A percentile compares a stretch with the other conserved stretches of the same genome.
phyloP scores from a whole-genome alignment of 1,284 basidiomycete species.

The Polyporus tsugae region DNA sequence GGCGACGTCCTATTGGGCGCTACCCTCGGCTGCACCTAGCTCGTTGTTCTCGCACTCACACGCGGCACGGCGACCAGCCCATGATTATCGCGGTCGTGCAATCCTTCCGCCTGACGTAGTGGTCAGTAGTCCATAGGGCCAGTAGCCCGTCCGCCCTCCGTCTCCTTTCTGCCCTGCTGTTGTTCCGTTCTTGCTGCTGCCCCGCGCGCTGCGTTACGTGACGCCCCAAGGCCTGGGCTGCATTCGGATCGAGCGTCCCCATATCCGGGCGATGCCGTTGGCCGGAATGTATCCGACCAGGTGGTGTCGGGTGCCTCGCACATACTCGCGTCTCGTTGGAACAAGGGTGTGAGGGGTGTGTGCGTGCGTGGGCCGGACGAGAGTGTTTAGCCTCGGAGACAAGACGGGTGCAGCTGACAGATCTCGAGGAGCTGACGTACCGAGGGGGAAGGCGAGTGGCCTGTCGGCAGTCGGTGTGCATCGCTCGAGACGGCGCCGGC shows the following conservation, averaged over 20 bases:
- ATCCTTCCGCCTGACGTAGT: constrained; percentile 10
- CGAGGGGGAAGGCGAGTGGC: neutral
- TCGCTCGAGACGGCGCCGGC: constrained; percentile 1
- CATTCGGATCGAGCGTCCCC: constrained; percentile 1
- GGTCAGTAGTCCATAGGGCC: neutral
- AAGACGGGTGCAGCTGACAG: constrained; percentile 6
- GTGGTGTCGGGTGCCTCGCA: constrained; percentile 6
- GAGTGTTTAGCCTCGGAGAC: constrained; percentile 11
- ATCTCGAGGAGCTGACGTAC: constrained; percentile 6
- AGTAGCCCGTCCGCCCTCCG: neutral
- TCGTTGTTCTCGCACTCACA: constrained; percentile 19
- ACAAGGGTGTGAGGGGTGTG: constrained; percentile 1
- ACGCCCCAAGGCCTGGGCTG: constrained; percentile 8
- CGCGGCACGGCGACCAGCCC: constrained; percentile 7
- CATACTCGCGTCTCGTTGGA: neutral
- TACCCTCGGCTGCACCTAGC: neutral
- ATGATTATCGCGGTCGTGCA: constrained; percentile 10
- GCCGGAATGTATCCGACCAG: constrained; percentile 3
- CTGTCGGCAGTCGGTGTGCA: neutral
- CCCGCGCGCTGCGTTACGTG: constrained; percentile 5
- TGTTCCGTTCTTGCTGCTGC: constrained; percentile 6
- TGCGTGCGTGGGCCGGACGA: constrained; percentile 1
- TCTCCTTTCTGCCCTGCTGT: constrained; percentile 1
- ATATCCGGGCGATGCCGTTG: constrained; percentile 2
- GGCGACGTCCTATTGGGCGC: constrained; percentile 6